A percentile compares a stretch with the other conserved stretches of the same genome.
phyloP scores from a whole-genome alignment of 805 yeast species.

The Wickerhamomyces sydowiorum region DNA sequence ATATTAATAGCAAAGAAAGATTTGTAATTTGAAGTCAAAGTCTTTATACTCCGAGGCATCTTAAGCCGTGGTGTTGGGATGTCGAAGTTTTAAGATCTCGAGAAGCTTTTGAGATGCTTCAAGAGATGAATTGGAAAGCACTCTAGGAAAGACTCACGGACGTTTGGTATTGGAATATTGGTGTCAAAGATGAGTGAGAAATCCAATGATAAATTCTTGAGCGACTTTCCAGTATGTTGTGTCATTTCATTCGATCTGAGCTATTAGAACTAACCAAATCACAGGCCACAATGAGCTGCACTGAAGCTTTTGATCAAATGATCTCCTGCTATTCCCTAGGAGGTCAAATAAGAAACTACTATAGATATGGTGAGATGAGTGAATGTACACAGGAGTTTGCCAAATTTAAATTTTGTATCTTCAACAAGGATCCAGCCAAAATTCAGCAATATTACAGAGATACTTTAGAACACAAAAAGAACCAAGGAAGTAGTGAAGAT shows the following conservation, averaged over 20 bases:
- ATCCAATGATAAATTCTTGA: constrained; percentile 4
- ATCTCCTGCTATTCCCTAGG: constrained; percentile 85
- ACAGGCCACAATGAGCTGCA: constrained; percentile 54
- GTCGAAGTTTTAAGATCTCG: too few relatives aligned
- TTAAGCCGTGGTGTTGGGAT: too few relatives aligned
- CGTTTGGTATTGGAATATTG: too few relatives aligned
- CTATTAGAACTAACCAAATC: constrained; percentile 4
- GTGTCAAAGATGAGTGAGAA: constrained; percentile 1
- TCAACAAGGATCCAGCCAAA: constrained; percentile 50
- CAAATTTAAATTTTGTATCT: constrained; percentile 77
- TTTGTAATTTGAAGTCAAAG: too few relatives aligned
- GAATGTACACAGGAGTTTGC: constrained; percentile 64
- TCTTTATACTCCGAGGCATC: too few relatives aligned
- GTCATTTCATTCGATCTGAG: not conserved
- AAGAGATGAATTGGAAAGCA: too few relatives aligned
- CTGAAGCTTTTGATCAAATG: constrained; percentile 83
- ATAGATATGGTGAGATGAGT: constrained; percentile 75
- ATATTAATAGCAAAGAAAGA: not conserved
- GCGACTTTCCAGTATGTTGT: constrained; percentile 19
- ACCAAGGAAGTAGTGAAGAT: constrained; percentile 75
- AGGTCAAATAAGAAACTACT: constrained; percentile 81
- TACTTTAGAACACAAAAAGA: constrained; percentile 52
- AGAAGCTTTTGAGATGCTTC: too few relatives aligned
- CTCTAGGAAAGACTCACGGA: too few relatives aligned
- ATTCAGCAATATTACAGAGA: constrained; percentile 71